Conservation (phyloP, 768 basidiomycete species). For the Pleurotus citrinopileatus region DNA sequence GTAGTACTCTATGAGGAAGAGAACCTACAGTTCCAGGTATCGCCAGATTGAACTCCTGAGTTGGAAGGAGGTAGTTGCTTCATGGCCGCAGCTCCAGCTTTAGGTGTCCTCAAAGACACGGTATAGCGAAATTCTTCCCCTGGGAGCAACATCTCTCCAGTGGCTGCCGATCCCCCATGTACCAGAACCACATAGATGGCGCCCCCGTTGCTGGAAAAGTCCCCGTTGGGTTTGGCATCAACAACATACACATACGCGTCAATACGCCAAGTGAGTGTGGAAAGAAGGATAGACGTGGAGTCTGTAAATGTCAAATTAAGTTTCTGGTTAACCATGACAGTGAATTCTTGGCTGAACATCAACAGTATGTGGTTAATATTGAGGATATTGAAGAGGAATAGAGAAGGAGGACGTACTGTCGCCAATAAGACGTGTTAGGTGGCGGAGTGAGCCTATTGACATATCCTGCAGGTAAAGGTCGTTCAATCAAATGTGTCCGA, state of each 20-base stretch:
- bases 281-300: background rate
- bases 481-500: background rate
- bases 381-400: too few relatives aligned
- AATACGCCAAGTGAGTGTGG: background rate
- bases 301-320: background rate
- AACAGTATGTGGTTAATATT: background rate
- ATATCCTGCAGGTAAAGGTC: background rate
- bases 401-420: too few relatives aligned
- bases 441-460: background rate
- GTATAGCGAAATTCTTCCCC: background rate
- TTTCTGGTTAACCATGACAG: background rate
- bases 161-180: background rate
- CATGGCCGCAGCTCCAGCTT: background rate
- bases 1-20: background rate
- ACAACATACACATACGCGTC: background rate
- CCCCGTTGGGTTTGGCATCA: background rate
- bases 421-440: background rate
- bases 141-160: background rate
- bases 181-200: background rate
- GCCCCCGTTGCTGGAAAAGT: background rate
- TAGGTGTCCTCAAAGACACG: background rate
- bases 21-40: background rate
- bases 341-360: background rate
- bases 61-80: background rate
- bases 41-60: too few relatives aligned